A percentile compares a stretch with the other conserved stretches of the same genome.
Evolutionary conservation across 257 asterid genomes (phyloP).

Genomic region (Leptodermis oblonga): DNA sequence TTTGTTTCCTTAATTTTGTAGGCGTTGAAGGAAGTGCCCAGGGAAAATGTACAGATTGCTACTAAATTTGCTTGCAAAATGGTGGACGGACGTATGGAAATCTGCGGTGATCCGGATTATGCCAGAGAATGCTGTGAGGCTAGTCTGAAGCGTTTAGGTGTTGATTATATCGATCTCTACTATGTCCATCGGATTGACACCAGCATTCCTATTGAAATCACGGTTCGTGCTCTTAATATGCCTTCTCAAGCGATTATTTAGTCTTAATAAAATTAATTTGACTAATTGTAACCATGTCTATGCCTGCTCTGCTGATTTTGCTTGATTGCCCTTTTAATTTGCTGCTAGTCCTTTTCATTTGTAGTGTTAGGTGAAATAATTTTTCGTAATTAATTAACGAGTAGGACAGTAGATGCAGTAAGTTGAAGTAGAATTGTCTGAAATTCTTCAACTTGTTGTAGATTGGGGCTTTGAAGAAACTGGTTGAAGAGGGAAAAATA

Average conservation of each 20-base stretch:
- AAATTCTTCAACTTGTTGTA: neutral
- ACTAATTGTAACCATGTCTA: too few species aligned
- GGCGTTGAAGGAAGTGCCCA: conserved; percentile 6
- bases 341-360: too few species aligned
- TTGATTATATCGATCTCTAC: conserved; percentile 28
- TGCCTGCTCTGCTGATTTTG: too few species aligned
- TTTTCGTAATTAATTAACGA: too few species aligned
- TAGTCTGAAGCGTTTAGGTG: conserved; percentile 30
- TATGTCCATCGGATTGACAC: conserved; percentile 30
- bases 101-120: conserved; percentile 24
- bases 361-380: too few species aligned
- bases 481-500: conserved; percentile 32
- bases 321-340: too few species aligned
- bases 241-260: neutral
- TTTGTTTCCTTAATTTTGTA: neutral
- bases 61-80: neutral
- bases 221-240: conserved; percentile 13
- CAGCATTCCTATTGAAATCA: conserved; percentile 6
- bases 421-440: neutral
- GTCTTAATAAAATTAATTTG: neutral
- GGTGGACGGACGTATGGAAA: neutral
- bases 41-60: conserved; percentile 3
- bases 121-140: conserved; percentile 24
- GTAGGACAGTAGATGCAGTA: neutral
- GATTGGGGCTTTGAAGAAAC: conserved; percentile 29